Conservation (phyloP, 257 asterid species). For the Primulina eburnea region DNA sequence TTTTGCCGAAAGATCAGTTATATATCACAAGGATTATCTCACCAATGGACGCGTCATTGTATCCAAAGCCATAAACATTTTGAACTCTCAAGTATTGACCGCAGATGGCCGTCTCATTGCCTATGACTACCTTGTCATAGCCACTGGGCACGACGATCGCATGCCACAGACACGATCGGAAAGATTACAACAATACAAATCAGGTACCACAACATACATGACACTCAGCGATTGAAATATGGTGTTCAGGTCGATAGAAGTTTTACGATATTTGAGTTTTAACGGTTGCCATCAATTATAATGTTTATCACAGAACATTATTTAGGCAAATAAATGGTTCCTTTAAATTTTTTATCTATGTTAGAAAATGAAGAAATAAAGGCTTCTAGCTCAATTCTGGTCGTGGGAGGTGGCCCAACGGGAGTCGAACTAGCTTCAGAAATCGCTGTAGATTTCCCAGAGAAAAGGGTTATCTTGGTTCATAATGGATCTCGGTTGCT, state of each 20-base stretch:
- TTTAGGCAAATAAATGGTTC: not conserved
- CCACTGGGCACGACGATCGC: conserved; percentile 71
- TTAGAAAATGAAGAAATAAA: conserved; percentile 62
- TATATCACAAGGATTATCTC: conserved; percentile 79
- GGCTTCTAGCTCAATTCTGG: conserved; percentile 52
- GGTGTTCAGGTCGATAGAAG: too few species aligned
- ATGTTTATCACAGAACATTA: too few species aligned
- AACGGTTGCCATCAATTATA: too few species aligned
- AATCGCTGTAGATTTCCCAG: conserved; percentile 65
- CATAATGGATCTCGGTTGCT: conserved; percentile 68
- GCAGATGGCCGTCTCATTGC: conserved; percentile 51
- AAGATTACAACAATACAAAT: conserved; percentile 47
- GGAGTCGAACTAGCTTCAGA: conserved; percentile 95
- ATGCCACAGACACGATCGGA: conserved; percentile 46
- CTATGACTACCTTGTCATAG: conserved; percentile 78
- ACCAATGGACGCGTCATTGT: conserved; percentile 61
- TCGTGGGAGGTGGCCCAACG: conserved; percentile 77
- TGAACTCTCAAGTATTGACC: conserved; percentile 58
- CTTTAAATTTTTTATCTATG: not conserved
- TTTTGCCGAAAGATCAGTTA: conserved; percentile 65
- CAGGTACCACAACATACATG: conserved; percentile 33
- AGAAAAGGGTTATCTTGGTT: conserved; percentile 55
- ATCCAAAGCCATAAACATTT: conserved; percentile 56
- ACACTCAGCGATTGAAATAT: too few species aligned
- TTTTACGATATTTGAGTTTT: too few species aligned